Conservation (phyloP, 129 eudicot species). For the Escallonia herrerae region DNA sequence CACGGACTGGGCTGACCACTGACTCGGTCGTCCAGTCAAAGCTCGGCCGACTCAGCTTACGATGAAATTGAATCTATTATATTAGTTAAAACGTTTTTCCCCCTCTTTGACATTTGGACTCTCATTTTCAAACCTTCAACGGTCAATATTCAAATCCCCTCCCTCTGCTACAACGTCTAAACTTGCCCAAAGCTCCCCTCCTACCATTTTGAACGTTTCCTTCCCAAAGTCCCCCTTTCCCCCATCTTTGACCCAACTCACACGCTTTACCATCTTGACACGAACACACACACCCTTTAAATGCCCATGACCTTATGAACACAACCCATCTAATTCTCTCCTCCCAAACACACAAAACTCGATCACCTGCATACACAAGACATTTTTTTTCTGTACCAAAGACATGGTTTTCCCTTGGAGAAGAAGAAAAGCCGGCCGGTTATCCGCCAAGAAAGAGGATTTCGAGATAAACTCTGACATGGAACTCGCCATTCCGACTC, state of each 20-base stretch:
- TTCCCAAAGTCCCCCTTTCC: slow-evolving; percentile 3
- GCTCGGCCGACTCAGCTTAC: no score
- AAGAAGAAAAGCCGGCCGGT: slow-evolving; percentile 29
- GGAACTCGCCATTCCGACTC: slow-evolving; percentile 67
- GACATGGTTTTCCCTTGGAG: slow-evolving; percentile 69
- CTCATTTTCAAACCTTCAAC: slow-evolving; percentile 53
- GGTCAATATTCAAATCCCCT: slow-evolving; percentile 74
- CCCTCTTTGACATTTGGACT: not conserved
- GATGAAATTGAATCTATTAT: no score
- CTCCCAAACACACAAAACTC: not conserved
- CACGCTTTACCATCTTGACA: not conserved
- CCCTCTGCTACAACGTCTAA: slow-evolving; percentile 23
- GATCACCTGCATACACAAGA: not conserved
- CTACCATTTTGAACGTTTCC: slow-evolving; percentile 14
- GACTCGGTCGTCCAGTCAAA: no score
- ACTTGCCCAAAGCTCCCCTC: not conserved
- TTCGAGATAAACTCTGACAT: slow-evolving; percentile 15
- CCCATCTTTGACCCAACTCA: slow-evolving; percentile 27
- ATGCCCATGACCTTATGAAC: not conserved
- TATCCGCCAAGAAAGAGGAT: slow-evolving; percentile 17
- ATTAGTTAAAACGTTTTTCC: no score
- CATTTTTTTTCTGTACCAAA: not conserved
- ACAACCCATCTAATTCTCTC: slow-evolving; percentile 17
- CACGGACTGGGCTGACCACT: no score
- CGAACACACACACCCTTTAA: not conserved